Percentiles rank a stretch among this genome's conserved stretches.
Conservation (phyloP, 768 basidiomycete species). For the Russula virescens region DNA sequence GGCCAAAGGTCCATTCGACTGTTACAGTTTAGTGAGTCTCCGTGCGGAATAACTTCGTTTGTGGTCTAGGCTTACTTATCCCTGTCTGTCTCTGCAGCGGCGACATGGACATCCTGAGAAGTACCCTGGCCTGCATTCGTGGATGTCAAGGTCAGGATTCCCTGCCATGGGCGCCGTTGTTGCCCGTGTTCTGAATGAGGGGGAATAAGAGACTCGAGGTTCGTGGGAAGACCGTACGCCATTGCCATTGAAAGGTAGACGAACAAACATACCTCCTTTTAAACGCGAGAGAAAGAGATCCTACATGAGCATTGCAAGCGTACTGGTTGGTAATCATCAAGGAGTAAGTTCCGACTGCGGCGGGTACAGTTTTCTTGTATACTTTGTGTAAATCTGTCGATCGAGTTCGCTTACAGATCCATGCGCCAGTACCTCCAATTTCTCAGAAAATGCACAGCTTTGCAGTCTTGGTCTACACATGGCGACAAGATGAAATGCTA, state of each 20-base stretch:
- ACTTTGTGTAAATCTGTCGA: not conserved
- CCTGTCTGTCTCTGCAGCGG: constrained; percentile 66
- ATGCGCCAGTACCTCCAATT: not conserved
- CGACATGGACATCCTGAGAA: constrained; percentile 48
- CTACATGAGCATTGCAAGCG: constrained; percentile 9
- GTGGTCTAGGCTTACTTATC: constrained; percentile 47
- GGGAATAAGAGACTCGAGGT: constrained; percentile 53
- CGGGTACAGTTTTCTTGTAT: too few species aligned
- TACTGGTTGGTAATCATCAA: too few species aligned
- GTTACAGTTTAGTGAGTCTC: constrained; percentile 18
- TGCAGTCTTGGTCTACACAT: not conserved
- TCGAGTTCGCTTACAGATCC: not conserved
- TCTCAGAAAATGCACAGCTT: not conserved
- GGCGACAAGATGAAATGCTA: not conserved
- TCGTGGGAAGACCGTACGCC: constrained; percentile 59
- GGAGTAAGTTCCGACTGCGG: too few species aligned
- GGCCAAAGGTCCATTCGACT: constrained; percentile 57
- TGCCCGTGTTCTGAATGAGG: constrained; percentile 43
- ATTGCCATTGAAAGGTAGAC: constrained; percentile 29
- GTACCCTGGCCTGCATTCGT: constrained; percentile 41
- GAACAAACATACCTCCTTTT: constrained; percentile 15
- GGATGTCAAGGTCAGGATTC: constrained; percentile 46
- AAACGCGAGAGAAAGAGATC: not conserved
- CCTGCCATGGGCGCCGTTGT: constrained; percentile 50
- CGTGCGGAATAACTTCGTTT: constrained; percentile 1